A percentile compares a stretch with the other conserved stretches of the same genome.
Evolutionary conservation across 148 eudicot species (phyloP).

Genomic region (Beta vulgaris): DNA sequence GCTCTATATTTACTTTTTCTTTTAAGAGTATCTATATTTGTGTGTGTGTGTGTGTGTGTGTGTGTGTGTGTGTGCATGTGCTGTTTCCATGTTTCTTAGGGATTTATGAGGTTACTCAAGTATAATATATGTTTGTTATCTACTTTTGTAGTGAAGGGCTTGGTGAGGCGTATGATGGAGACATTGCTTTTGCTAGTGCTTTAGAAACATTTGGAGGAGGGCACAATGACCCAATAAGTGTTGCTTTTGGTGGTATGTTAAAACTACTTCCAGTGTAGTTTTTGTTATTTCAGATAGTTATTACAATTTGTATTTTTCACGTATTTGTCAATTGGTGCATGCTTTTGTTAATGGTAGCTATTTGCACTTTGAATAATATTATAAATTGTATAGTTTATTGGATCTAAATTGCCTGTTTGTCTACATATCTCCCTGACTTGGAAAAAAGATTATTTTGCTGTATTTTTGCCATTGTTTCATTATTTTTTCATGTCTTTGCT

Average conservation of each 20-base stretch:
- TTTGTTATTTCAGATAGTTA: not conserved
- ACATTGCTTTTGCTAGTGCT: conserved; percentile 95
- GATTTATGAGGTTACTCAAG: not conserved
- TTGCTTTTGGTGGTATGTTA: conserved; percentile 92
- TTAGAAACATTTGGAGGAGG: conserved; percentile 97
- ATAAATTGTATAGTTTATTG: too few species aligned
- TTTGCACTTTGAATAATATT: not conserved
- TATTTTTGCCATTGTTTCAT: not conserved
- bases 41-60: too few species aligned
- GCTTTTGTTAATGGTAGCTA: not conserved
- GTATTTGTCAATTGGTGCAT: not conserved
- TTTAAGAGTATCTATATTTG: too few species aligned
- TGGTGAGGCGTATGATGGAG: conserved; percentile 99
- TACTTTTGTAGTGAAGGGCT: conserved; percentile 80
- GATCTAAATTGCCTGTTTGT: not conserved
- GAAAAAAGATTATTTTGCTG: not conserved
- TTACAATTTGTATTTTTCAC: not conserved
- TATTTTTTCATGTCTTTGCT: not conserved
- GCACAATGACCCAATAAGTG: conserved; percentile 97
- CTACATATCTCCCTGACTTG: not conserved
- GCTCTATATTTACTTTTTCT: too few species aligned
- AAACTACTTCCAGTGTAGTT: not conserved
- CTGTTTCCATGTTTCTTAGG: not conserved
- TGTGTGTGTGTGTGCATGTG: too few species aligned
- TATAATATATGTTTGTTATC: conserved; percentile 12